phyloP scores from a whole-genome alignment of 495 filamentous ascomycete species.

The Penicillium chermesinum region DNA sequence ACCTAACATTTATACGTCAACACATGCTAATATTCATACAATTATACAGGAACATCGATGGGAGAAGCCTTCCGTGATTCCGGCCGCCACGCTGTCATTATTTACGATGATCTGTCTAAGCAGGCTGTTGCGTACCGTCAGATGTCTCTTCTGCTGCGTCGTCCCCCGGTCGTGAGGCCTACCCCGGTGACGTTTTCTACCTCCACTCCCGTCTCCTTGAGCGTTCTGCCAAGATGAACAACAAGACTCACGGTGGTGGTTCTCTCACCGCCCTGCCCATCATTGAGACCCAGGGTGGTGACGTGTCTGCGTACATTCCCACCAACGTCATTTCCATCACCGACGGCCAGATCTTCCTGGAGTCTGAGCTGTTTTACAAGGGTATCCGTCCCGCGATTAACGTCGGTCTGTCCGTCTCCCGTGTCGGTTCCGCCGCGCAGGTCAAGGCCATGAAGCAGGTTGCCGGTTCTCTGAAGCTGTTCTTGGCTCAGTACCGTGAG shows the following conservation, averaged over 20 bases:
- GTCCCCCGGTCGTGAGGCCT: conserved; percentile 99
- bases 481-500: conserved; percentile 99
- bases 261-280: conserved; percentile 96
- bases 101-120: conserved; percentile 97
- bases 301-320: conserved; percentile 99
- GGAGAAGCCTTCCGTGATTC: conserved; percentile 89
- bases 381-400: conserved; percentile 99
- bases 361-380: conserved; percentile 99
- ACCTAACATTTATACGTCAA: no score
- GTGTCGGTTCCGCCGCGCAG: conserved; percentile 99
- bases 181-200: conserved; percentile 99
- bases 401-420: conserved; percentile 99
- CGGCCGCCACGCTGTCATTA: conserved; percentile 86
- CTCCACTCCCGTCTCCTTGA: conserved; percentile 99
- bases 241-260: conserved; percentile 89
- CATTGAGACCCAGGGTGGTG: conserved; percentile 99
- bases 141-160: conserved; percentile 98
- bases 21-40: no score
- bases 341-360: conserved; percentile 99
- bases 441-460: conserved; percentile 99
- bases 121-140: conserved; percentile 99
- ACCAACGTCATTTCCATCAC: conserved; percentile 99
- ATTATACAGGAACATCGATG: no score
- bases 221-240: conserved; percentile 99
- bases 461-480: conserved; percentile 98